Conservation (phyloP, 1,284 basidiomycete species). For the Pseudozyma hubeiensis region DNA sequence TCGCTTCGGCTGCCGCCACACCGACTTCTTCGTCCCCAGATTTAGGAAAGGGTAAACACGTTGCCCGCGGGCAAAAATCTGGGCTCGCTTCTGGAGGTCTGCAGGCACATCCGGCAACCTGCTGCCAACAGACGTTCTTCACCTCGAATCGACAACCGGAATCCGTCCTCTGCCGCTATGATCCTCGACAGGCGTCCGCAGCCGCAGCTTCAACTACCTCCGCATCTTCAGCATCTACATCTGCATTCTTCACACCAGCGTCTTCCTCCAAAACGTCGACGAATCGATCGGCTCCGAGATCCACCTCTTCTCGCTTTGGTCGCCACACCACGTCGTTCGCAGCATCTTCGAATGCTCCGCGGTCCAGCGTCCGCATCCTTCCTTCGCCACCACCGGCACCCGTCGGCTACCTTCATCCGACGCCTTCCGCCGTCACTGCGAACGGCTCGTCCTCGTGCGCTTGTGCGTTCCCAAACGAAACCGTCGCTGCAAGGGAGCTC, state of each 20-base stretch:
- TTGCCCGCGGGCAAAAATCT: slow-evolving; percentile 1
- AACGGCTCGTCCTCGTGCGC: slow-evolving; percentile 48
- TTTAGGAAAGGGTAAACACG: slow-evolving; percentile 26
- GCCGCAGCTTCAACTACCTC: slow-evolving; percentile 13
- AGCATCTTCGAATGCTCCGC: slow-evolving; percentile 24
- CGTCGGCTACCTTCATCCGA: slow-evolving; percentile 33
- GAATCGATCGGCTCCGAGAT: slow-evolving; percentile 58
- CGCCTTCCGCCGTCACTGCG: slow-evolving; percentile 34
- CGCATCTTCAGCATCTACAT: slow-evolving; percentile 13
- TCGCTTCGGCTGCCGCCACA: slow-evolving; percentile 17
- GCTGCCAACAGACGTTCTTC: slow-evolving; percentile 69
- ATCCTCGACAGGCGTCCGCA: slow-evolving; percentile 56
- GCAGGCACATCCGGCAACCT: slow-evolving; percentile 56
- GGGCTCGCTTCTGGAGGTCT: slow-evolving; percentile 14
- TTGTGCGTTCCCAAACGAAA: slow-evolving; percentile 48
- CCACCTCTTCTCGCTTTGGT: slow-evolving; percentile 20
- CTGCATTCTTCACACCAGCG: slow-evolving; percentile 60
- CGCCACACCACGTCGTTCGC: slow-evolving; percentile 37
- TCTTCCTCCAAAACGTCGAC: slow-evolving; percentile 25
- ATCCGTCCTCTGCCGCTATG: slow-evolving; percentile 65
- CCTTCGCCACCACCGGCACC: slow-evolving; percentile 46
- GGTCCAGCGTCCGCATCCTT: slow-evolving; percentile 46
- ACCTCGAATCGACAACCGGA: slow-evolving; percentile 58
- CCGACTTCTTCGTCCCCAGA: slow-evolving; percentile 1
- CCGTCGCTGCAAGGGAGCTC: slow-evolving; percentile 43